These are phyloP conservation scores for Calophaca sinica DNA, from an alignment of 306 rosid species.

Conservation along the genomic window DNA sequence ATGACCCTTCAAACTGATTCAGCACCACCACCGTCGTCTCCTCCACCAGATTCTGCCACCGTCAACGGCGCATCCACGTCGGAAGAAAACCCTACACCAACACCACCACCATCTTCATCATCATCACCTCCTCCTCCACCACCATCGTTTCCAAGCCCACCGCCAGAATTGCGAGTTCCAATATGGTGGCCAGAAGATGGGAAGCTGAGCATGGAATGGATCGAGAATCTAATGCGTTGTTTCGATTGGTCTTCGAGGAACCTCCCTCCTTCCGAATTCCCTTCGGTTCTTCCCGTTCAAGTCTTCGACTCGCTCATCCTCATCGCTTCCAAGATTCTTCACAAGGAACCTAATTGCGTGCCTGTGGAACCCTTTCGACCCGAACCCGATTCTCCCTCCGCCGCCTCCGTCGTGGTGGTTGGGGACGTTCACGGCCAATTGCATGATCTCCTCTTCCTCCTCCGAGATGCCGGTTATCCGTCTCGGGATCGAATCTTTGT, in stretches of 20 bases:
- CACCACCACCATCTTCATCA: neutral
- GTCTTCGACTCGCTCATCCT: slow-evolving; percentile 75
- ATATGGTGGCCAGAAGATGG: slow-evolving; percentile 74
- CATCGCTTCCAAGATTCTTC: slow-evolving; percentile 78
- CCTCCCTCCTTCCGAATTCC: slow-evolving; percentile 62
- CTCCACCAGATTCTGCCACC: slow-evolving; percentile 43
- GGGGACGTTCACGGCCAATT: slow-evolving; percentile 89
- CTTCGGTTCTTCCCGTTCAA: slow-evolving; percentile 66
- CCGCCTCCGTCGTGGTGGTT: slow-evolving; percentile 54
- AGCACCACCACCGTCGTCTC: slow-evolving; percentile 13
- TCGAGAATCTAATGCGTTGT: slow-evolving; percentile 55
- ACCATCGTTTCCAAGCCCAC: slow-evolving; percentile 37
- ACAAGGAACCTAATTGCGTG: slow-evolving; percentile 83
- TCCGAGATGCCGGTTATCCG: slow-evolving; percentile 73
- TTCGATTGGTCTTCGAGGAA: slow-evolving; percentile 83
- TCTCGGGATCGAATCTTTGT: slow-evolving; percentile 65
- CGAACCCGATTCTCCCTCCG: slow-evolving; percentile 19
- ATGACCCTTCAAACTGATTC: slow-evolving; percentile 50
- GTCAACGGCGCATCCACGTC: slow-evolving; percentile 23
- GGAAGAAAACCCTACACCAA: neutral
- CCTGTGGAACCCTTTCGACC: slow-evolving; percentile 55
- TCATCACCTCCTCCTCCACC: slow-evolving; percentile 9
- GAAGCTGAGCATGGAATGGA: slow-evolving; percentile 61
- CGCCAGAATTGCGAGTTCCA: slow-evolving; percentile 53
- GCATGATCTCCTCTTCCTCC: slow-evolving; percentile 76